These are phyloP conservation scores for Backusella liffmaniae DNA, from an alignment of 192 early-diverging fungal species.

Conservation along the genomic window DNA sequence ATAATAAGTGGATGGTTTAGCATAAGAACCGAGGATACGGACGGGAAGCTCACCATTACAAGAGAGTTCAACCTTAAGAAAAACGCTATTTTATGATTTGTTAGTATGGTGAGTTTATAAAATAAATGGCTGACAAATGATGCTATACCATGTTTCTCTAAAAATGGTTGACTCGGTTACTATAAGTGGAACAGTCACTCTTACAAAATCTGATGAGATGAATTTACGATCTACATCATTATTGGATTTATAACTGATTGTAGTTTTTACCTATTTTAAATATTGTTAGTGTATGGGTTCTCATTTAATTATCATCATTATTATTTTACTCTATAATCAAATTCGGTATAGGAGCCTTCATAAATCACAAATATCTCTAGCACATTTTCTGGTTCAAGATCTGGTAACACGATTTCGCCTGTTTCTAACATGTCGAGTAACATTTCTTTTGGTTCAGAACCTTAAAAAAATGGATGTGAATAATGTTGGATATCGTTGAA, in stretches of 20 bases:
- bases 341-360: conserved; percentile 37
- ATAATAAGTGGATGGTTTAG: conserved; percentile 44
- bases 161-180: conserved; percentile 56
- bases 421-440: conserved; percentile 35
- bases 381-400: conserved; percentile 31
- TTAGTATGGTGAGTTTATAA: neutral
- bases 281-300: neutral
- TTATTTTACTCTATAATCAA: conserved; percentile 35
- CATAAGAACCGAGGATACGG: conserved; percentile 45
- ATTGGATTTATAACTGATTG: conserved; percentile 37
- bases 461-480: neutral
- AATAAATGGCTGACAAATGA: neutral
- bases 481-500: neutral
- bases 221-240: conserved; percentile 42
- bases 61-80: conserved; percentile 45
- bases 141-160: conserved; percentile 50
- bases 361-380: conserved; percentile 48
- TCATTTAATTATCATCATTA: neutral
- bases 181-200: conserved; percentile 48
- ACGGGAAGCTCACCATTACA: conserved; percentile 51
- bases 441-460: conserved; percentile 18
- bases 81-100: conserved; percentile 30
- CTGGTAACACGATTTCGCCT: conserved; percentile 41
- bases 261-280: conserved; percentile 44
- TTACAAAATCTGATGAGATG: conserved; percentile 47